phyloP scores from a whole-genome alignment of 2,329 filamentous ascomycete genomes.

The Cladosporium sp. region DNA sequence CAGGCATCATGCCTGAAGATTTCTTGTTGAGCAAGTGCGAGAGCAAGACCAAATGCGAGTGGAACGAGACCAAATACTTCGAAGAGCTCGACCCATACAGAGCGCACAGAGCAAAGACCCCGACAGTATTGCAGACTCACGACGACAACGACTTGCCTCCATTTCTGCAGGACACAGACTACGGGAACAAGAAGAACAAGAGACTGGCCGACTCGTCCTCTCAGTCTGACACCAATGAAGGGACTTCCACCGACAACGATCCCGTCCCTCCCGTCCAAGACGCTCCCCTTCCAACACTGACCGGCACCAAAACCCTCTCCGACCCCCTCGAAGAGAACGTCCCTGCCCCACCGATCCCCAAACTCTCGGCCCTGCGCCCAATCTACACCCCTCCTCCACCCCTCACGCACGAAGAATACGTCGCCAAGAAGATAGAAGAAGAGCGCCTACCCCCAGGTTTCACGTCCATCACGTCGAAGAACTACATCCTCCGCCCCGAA shows the following conservation, averaged over 20 bases:
- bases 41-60: constrained; percentile 36
- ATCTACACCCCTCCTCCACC: constrained; percentile 26
- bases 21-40: constrained; percentile 44
- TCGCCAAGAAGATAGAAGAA: constrained; percentile 32
- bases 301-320: constrained; percentile 1
- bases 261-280: background rate
- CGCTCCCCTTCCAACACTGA: constrained; percentile 5
- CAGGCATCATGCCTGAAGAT: constrained; percentile 53
- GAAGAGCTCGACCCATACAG: constrained; percentile 34
- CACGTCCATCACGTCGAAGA: constrained; percentile 32
- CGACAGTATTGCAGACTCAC: background rate
- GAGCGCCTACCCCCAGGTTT: constrained; percentile 40
- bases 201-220: background rate
- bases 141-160: background rate
- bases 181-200: background rate
- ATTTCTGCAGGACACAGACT: constrained; percentile 1
- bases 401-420: constrained; percentile 28
- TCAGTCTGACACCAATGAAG: background rate
- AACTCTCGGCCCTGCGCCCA: constrained; percentile 12
- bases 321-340: background rate
- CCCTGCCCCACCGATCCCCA: constrained; percentile 8
- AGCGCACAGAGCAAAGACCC: constrained; percentile 5
- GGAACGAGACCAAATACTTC: constrained; percentile 42
- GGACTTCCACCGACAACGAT: background rate
- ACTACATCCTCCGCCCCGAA: constrained; percentile 58